These are phyloP conservation scores for Nasturtium officinale DNA, from an alignment of 345 rosid species.

Conservation along the genomic window DNA sequence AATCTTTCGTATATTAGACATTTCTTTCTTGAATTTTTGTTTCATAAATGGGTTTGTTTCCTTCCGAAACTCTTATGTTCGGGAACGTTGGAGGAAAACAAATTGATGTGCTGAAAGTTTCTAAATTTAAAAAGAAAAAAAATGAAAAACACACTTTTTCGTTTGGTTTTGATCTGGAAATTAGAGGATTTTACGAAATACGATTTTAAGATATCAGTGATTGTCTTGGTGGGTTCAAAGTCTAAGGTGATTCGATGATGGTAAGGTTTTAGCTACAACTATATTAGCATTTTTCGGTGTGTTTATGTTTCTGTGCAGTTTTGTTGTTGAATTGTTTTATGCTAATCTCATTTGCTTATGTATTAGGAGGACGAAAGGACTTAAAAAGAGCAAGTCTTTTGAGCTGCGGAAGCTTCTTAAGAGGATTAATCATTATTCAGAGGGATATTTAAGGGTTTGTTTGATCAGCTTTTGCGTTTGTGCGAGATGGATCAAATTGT, in stretches of 20 bases:
- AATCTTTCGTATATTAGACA: not conserved
- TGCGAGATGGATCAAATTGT: conserved; percentile 45
- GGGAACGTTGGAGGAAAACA: not conserved
- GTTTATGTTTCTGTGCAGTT: not conserved
- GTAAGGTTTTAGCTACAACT: conserved; percentile 11
- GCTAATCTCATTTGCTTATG: not conserved
- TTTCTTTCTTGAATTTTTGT: not conserved
- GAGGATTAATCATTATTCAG: conserved; percentile 4
- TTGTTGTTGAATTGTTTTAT: conserved; percentile 8
- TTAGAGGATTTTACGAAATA: not conserved
- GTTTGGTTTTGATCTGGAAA: not conserved
- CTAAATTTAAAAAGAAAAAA: not conserved
- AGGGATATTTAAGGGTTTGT: not conserved
- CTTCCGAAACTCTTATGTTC: not conserved
- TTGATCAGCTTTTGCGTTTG: conserved; percentile 20
- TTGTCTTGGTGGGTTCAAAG: conserved; percentile 4
- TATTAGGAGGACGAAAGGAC: conserved; percentile 10
- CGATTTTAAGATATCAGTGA: not conserved
- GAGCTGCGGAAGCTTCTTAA: not conserved
- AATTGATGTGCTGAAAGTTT: not conserved
- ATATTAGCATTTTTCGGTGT: conserved; percentile 14
- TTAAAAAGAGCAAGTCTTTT: conserved; percentile 1
- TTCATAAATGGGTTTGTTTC: not conserved
- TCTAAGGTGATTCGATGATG: conserved; percentile 11
- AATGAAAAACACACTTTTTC: not conserved